Base-by-base conservation (phyloP, 768 basidiomycete species). In the Pulveroboletus sp. region DNA sequence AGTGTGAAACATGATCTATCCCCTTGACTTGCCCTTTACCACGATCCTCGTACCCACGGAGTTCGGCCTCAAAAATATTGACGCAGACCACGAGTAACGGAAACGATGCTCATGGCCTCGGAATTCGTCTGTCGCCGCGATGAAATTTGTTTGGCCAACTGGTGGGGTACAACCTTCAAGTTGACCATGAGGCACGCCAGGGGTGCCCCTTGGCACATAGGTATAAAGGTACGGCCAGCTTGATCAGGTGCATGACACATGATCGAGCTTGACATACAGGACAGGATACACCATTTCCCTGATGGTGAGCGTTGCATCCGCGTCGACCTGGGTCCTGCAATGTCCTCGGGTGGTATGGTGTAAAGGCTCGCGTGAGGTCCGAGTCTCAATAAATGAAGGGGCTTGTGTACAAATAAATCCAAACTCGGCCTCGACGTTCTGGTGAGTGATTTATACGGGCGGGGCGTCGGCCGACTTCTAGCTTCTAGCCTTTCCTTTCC, bases 331-430 rank as follows among this genome's bases (percentile, higher is more conserved):
- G 36, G n/a, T n/a, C n/a, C n/a, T n/a, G n/a, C n/a, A n/a, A n/a
- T n/a, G n/a, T 24, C 20, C 23, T 14, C 37, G 27, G 27, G 9
- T 29, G 27, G 27, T 11, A 9, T 3, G 27, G 9, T 29, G 27
- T 29, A 13, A 11, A 45, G 32, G 29, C n/a, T 37, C 29, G 45
- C 36, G 50, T 67, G 64, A 67, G 61, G 56, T 65, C 65, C n/a
- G n/a, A n/a, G n/a, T n/a, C n/a, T n/a, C n/a, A n/a, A 45, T 53
- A 35, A 44, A 53, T 59, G 29, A 20, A 40, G 12, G 23, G 8
- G 40, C 14, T 12, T 20, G 19, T 16, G 20, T 10, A 24, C 45
- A 64, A 63, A 54, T 29, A 54, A 16, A 17, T 20, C 23, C 39
- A 47, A 54, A 54, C 20, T 14, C 12, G 23, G 37, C 45, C 43